These are phyloP conservation scores for Ophiostoma montium DNA, from an alignment of 2,329 filamentous ascomycete genomes.

Conservation along the genomic window DNA sequence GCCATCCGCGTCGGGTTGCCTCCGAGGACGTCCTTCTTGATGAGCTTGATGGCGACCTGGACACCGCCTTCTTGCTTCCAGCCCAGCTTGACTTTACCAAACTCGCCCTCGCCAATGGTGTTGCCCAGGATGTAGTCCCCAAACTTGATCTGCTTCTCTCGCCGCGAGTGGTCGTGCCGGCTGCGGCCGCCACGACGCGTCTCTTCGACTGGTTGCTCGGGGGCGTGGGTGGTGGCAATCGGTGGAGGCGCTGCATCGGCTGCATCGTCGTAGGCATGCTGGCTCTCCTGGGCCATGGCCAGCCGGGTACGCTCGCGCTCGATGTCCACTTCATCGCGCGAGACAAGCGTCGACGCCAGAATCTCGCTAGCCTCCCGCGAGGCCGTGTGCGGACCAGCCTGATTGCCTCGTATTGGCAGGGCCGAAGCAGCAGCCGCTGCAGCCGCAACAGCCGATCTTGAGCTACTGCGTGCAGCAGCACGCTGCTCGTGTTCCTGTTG, in stretches of 20 bases:
- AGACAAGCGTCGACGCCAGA: conserved; percentile 62
- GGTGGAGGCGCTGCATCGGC: conserved; percentile 32
- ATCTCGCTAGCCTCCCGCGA: conserved; percentile 67
- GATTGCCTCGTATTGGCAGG: conserved; percentile 32
- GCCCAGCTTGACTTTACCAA: conserved; percentile 95
- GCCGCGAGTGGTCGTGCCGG: conserved; percentile 44
- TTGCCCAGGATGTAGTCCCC: conserved; percentile 93
- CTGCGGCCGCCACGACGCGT: conserved; percentile 37
- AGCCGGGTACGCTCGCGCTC: conserved; percentile 58
- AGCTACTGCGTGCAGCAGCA: background rate
- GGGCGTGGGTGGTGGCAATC: conserved; percentile 22
- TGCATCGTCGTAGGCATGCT: conserved; percentile 24
- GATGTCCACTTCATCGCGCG: conserved; percentile 60
- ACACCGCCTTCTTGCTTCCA: conserved; percentile 95
- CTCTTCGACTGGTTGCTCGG: conserved; percentile 23
- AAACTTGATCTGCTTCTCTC: conserved; percentile 72
- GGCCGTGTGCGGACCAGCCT: conserved; percentile 34
- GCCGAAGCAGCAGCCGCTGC: conserved; percentile 23
- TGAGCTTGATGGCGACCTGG: conserved; percentile 94
- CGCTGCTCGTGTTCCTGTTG: conserved; percentile 24
- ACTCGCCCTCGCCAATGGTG: conserved; percentile 93
- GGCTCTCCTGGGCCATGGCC: conserved; percentile 40
- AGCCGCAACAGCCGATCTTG: conserved; percentile 14
- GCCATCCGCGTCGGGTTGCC: conserved; percentile 77
- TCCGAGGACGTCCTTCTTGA: conserved; percentile 80